Percentiles rank a stretch among this genome's conserved stretches.
Evolutionary conservation across 2,329 filamentous ascomycete species (phyloP).

Genomic region (Fusarium redolens): DNA sequence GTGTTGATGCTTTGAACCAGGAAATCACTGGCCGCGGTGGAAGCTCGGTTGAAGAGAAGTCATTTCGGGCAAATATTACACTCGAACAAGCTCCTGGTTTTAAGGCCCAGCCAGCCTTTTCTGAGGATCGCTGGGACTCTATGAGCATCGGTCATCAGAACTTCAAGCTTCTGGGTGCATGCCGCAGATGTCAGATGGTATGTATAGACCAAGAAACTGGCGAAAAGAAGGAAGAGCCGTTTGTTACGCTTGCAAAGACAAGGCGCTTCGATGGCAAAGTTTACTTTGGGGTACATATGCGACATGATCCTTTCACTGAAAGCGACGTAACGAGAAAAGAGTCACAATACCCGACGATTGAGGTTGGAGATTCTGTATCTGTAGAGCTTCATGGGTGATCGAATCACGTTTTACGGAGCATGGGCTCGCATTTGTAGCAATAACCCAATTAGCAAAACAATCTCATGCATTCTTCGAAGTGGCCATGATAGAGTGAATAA

Average conservation of each 20-base stretch:
- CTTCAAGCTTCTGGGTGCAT: constrained; percentile 83
- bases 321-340: constrained; percentile 18
- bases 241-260: constrained; percentile 88
- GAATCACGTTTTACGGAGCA: background rate
- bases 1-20: constrained; percentile 81
- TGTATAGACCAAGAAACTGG: constrained; percentile 90
- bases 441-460: background rate
- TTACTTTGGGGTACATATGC: constrained; percentile 88
- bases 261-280: constrained; percentile 85
- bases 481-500: background rate
- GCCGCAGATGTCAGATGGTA: constrained; percentile 94
- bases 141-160: constrained; percentile 72
- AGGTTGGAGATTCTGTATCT: constrained; percentile 60
- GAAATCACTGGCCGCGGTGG: constrained; percentile 73
- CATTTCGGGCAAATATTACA: constrained; percentile 91
- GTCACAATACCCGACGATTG: constrained; percentile 55
- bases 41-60: constrained; percentile 74
- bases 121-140: constrained; percentile 81
- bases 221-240: constrained; percentile 83
- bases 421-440: background rate
- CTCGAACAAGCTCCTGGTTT: constrained; percentile 59
- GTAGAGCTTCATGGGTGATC: constrained; percentile 29
- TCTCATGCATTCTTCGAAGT: background rate
- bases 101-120: constrained; percentile 69
- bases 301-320: constrained; percentile 51